phyloP scores from a whole-genome alignment of 805 yeast genomes.

The Yueomyces sp. region DNA sequence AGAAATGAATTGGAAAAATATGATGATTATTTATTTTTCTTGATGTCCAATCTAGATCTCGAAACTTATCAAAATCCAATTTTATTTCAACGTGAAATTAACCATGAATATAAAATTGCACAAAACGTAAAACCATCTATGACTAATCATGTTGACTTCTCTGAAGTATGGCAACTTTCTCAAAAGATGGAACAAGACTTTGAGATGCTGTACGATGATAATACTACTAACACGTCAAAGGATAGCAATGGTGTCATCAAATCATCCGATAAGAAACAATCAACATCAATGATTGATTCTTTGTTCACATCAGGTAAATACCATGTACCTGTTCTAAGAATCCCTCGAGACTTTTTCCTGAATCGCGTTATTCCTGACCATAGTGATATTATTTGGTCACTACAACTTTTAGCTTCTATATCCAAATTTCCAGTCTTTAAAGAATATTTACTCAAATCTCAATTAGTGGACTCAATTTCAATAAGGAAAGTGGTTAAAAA shows the following conservation, averaged over 20 bases:
- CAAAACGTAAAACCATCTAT: background rate
- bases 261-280: background rate
- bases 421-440: constrained; percentile 81
- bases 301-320: constrained; percentile 7
- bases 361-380: constrained; percentile 82
- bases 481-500: no score
- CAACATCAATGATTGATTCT: constrained; percentile 1
- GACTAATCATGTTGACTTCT: background rate
- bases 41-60: background rate
- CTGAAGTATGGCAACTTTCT: background rate
- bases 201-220: background rate
- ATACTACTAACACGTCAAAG: background rate
- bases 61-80: background rate
- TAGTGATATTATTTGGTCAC: constrained; percentile 88
- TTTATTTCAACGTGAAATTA: background rate
- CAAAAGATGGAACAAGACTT: background rate
- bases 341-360: constrained; percentile 42
- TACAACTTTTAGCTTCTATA: constrained; percentile 83
- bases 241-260: background rate
- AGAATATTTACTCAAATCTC: constrained; percentile 35
- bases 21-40: background rate
- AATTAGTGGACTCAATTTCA: no score
- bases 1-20: background rate
- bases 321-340: constrained; percentile 17
- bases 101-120: background rate